Percentiles rank a stretch among this genome's conserved stretches.
phyloP scores from a whole-genome alignment of 441 rosid genomes.

The Erysimum pusillum region DNA sequence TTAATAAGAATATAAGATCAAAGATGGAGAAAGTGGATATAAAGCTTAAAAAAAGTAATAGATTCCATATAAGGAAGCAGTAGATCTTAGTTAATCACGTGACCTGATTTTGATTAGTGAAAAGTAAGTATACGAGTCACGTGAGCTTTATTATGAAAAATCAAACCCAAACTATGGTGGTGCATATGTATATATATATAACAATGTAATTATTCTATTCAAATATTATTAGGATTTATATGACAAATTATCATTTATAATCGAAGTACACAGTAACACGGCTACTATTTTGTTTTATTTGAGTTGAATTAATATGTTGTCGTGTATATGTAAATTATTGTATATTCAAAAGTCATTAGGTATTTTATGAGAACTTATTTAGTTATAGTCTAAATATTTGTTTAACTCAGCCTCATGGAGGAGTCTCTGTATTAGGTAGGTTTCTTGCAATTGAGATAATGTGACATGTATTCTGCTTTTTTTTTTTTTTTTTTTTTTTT shows the following conservation, averaged over 20 bases:
- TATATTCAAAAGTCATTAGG: conserved; percentile 2
- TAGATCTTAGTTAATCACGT: conserved; percentile 41
- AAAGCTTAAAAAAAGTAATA: conserved; percentile 34
- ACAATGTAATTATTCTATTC: background rate
- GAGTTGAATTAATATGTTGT: background rate
- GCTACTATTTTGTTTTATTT: conserved; percentile 1
- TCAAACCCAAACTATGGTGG: background rate
- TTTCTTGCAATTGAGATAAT: conserved; percentile 2
- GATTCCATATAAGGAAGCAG: conserved; percentile 32
- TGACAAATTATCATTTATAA: conserved; percentile 10
- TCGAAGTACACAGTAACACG: background rate
- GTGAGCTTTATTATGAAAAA: conserved; percentile 18
- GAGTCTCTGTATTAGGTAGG: conserved; percentile 9
- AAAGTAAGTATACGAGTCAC: conserved; percentile 35
- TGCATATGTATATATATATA: background rate
- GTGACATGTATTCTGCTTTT: conserved; percentile 17
- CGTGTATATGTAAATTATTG: background rate
- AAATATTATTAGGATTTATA: background rate
- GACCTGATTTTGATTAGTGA: conserved; percentile 37
- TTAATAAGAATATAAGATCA: conserved; percentile 14
- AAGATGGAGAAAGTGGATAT: conserved; percentile 11
- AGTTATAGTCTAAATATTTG: conserved; percentile 7
- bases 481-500: too few species aligned
- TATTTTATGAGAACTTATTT: conserved; percentile 4
- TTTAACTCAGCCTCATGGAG: conserved; percentile 17